These are phyloP conservation scores for Linum trigynum DNA, from an alignment of 345 rosid species.

Conservation along the genomic window DNA sequence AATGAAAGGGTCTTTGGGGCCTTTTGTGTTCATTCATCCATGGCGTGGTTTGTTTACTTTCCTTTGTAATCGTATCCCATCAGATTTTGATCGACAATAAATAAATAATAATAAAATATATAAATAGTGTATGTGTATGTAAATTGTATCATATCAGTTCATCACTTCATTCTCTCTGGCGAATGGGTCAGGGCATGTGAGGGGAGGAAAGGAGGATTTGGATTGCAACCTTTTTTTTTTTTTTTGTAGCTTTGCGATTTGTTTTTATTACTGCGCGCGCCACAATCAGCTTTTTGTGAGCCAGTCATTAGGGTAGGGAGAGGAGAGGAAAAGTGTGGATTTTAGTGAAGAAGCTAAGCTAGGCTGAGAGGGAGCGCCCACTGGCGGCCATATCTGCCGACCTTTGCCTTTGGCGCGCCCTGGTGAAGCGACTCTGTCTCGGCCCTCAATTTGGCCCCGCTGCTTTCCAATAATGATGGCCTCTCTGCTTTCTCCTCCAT, in stretches of 20 bases:
- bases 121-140: background rate
- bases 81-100: conserved; percentile 17
- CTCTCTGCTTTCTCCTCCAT: too few relatives aligned
- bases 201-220: conserved; percentile 18
- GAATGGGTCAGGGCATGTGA: conserved; percentile 31
- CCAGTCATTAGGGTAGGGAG: background rate
- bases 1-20: conserved; percentile 46
- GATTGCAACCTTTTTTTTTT: too few relatives aligned
- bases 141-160: too few relatives aligned
- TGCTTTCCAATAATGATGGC: too few relatives aligned
- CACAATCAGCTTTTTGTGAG: background rate
- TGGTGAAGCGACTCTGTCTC: background rate
- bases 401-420: background rate
- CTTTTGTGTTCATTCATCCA: conserved; percentile 14
- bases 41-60: background rate
- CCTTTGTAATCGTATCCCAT: conserved; percentile 23
- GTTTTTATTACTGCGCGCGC: conserved; percentile 18
- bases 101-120: conserved; percentile 16
- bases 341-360: conserved; percentile 16
- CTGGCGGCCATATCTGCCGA: conserved; percentile 13
- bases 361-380: background rate
- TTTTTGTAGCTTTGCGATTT: conserved; percentile 46
- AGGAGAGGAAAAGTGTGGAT: conserved; percentile 11
- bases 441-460: too few relatives aligned
- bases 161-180: background rate